A percentile compares a stretch with the other conserved stretches of the same genome.
Evolutionary conservation across 768 basidiomycete genomes (phyloP).

Genomic region (Astraeus odoratus): DNA sequence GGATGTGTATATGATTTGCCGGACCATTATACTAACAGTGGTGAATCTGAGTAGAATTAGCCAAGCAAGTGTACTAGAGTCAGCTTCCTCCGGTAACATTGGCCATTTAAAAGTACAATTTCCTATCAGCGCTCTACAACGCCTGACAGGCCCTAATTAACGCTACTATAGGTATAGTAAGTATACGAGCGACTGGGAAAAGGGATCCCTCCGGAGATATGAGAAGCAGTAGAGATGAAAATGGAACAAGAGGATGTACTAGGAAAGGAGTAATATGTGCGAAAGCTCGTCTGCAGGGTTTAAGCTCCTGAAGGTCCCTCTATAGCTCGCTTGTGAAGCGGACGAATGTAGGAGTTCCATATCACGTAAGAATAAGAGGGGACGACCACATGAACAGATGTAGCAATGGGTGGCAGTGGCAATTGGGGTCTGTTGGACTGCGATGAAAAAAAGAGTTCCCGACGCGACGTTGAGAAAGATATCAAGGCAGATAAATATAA

Average conservation of each 20-base stretch:
- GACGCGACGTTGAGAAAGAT: conserved; percentile 5
- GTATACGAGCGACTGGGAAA: conserved; percentile 10
- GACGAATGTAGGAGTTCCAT: background rate
- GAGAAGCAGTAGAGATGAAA: too few relatives aligned
- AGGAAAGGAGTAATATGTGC: conserved; percentile 22
- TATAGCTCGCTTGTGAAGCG: background rate
- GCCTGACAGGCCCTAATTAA: conserved; percentile 21
- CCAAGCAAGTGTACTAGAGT: too few relatives aligned
- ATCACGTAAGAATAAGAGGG: conserved; percentile 5
- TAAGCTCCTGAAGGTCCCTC: background rate
- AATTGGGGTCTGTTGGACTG: conserved; percentile 9
- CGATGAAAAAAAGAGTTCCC: conserved; percentile 20
- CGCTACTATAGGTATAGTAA: conserved; percentile 28
- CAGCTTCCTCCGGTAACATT: too few relatives aligned
- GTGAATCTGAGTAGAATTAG: too few relatives aligned
- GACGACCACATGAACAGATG: conserved; percentile 19
- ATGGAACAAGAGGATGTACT: conserved; percentile 1
- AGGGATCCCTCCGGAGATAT: conserved; percentile 11
- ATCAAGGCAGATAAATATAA: conserved; percentile 13
- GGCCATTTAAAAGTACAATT: conserved; percentile 22
- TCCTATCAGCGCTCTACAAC: conserved; percentile 23
- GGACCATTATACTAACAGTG: too few relatives aligned
- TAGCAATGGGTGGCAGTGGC: conserved; percentile 17
- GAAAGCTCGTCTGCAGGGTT: conserved; percentile 9
- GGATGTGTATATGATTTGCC: too few relatives aligned